A percentile compares a stretch with the other conserved stretches of the same genome.
phyloP scores from a whole-genome alignment of 306 rosid genomes.

The Inga leiocalycina region DNA sequence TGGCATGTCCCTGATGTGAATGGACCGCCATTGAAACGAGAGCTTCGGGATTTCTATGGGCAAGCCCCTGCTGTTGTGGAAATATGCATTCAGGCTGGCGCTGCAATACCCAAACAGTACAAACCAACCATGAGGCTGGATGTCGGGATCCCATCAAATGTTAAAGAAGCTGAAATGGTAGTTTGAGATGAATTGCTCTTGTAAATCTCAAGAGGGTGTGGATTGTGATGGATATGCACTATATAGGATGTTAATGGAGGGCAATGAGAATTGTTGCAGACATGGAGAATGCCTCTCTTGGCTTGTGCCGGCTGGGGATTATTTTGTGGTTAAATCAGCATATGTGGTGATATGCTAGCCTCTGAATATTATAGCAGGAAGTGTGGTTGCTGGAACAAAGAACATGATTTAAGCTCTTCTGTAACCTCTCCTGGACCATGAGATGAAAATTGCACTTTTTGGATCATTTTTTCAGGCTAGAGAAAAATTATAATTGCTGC shows the following conservation, averaged over 20 bases:
- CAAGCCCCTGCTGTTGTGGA: constrained; percentile 91
- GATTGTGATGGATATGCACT: constrained; percentile 11
- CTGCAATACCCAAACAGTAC: constrained; percentile 75
- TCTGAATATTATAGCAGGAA: neutral
- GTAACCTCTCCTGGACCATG: neutral
- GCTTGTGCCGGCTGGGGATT: neutral
- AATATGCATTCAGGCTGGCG: constrained; percentile 92
- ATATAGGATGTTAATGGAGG: constrained; percentile 29
- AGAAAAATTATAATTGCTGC: constrained; percentile 4
- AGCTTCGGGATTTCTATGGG: constrained; percentile 83
- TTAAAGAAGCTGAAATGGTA: constrained; percentile 91
- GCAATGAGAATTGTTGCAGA: neutral
- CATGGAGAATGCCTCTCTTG: neutral
- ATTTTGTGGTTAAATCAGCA: neutral
- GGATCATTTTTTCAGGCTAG: neutral
- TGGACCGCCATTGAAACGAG: constrained; percentile 68
- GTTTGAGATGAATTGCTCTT: constrained; percentile 55
- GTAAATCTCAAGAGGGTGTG: constrained; percentile 1
- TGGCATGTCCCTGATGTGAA: constrained; percentile 97
- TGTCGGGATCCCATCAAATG: constrained; percentile 79
- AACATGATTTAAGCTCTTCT: neutral
- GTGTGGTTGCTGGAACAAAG: neutral
- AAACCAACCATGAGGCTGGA: constrained; percentile 89
- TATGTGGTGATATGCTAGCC: neutral
- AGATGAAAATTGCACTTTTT: neutral